These are phyloP conservation scores for Epichloe scottii DNA, from an alignment of 2,329 filamentous ascomycete genomes.

Conservation along the genomic window DNA sequence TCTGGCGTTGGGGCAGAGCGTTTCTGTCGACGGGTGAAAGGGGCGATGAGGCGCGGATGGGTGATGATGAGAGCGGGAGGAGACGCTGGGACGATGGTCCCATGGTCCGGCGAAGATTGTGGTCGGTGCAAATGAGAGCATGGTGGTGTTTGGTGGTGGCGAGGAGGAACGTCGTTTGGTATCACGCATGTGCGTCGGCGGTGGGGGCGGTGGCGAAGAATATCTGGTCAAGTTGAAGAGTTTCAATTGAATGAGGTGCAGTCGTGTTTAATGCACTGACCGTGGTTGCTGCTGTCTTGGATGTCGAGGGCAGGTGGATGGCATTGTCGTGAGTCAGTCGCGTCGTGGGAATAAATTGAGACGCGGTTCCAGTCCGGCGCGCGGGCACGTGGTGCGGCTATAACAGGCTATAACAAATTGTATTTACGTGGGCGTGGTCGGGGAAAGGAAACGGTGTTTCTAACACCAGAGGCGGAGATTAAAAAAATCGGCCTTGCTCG, in stretches of 20 bases:
- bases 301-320: background rate
- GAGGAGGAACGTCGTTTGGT: background rate
- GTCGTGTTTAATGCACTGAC: background rate
- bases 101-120: constrained; percentile 32
- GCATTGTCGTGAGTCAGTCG: background rate
- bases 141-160: constrained; percentile 15
- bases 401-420: background rate
- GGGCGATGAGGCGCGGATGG: constrained; percentile 38
- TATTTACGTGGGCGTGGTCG: background rate
- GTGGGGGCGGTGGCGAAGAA: background rate
- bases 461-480: too few relatives aligned
- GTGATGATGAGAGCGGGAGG: constrained; percentile 50
- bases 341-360: background rate
- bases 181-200: constrained; percentile 1
- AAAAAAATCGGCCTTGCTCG: too few relatives aligned
- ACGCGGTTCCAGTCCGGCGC: constrained; percentile 17
- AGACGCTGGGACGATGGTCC: constrained; percentile 32
- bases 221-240: background rate
- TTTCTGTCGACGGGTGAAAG: constrained; percentile 32
- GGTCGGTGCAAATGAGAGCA: constrained; percentile 30
- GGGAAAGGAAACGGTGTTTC: too few relatives aligned
- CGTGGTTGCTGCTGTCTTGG: background rate
- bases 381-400: constrained; percentile 18
- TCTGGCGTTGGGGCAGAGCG: constrained; percentile 26
- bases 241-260: background rate